Conservation (phyloP, 345 rosid genomes). For the Chamaenerion angustifolium region DNA sequence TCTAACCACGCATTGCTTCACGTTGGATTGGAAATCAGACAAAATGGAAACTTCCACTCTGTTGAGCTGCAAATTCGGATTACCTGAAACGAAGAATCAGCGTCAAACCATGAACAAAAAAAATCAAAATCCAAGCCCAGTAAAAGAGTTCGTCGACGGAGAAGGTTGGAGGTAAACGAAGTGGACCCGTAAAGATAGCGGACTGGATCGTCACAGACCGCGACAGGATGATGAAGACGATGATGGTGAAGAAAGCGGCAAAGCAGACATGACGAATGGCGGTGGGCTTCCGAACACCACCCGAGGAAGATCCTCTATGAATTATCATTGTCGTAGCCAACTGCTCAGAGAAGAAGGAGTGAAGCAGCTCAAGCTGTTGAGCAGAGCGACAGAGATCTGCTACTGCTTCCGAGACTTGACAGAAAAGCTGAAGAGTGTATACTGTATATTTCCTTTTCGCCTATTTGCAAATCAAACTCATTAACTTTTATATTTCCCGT, state of each 20-base stretch:
- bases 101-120: not conserved
- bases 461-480: too few species aligned
- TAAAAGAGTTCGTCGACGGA: conserved; percentile 1
- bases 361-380: too few species aligned
- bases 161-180: not conserved
- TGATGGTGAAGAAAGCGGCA: conserved; percentile 36
- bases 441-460: too few species aligned
- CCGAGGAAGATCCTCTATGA: conserved; percentile 9
- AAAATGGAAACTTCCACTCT: conserved; percentile 33
- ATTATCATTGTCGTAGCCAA: conserved; percentile 26
- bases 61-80: conserved; percentile 19
- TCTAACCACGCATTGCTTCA: conserved; percentile 89
- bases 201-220: conserved; percentile 25
- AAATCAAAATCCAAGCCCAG: not conserved
- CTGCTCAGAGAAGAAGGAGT: too few species aligned
- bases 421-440: too few species aligned
- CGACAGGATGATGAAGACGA: conserved; percentile 24
- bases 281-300: conserved; percentile 27
- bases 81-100: conserved; percentile 20
- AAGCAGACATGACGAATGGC: conserved; percentile 42
- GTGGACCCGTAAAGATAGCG: conserved; percentile 50
- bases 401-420: too few species aligned
- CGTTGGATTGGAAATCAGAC: conserved; percentile 48
- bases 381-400: too few species aligned
- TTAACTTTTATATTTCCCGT: too few species aligned